phyloP scores from a whole-genome alignment of 148 eudicot species.

The Amaranthus palmeri region DNA sequence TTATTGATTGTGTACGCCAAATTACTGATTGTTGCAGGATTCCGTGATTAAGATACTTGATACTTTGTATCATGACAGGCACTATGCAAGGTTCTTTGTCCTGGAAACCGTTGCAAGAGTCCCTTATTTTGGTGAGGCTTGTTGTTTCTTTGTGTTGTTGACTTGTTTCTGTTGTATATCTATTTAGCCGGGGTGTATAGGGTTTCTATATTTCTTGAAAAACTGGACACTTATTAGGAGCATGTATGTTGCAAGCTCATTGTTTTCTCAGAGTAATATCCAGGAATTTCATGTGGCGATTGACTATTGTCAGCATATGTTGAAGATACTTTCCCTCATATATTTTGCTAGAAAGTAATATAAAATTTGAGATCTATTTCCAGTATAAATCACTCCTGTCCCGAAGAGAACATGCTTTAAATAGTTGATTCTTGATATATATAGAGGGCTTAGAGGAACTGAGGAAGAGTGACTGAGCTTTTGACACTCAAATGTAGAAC shows the following conservation, averaged over 20 bases:
- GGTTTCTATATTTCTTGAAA: neutral
- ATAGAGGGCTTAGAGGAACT: too few species aligned
- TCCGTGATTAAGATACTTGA: constrained; percentile 93
- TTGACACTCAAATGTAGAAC: neutral
- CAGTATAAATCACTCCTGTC: neutral
- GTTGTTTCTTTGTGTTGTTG: constrained; percentile 11
- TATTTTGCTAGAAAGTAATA: neutral
- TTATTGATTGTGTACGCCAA: neutral
- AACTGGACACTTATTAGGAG: neutral
- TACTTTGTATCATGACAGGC: constrained; percentile 71
- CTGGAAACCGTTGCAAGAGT: constrained; percentile 97
- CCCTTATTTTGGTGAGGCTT: constrained; percentile 90
- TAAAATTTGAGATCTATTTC: neutral
- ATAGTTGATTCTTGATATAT: neutral
- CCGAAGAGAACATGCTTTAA: neutral
- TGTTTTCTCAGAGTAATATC: neutral
- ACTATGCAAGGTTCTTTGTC: constrained; percentile 91
- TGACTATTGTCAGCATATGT: neutral
- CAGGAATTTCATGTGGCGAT: neutral
- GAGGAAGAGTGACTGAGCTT: neutral
- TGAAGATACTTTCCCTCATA: neutral
- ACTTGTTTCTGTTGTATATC: neutral
- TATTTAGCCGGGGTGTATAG: neutral
- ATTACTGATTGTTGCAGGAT: constrained; percentile 51
- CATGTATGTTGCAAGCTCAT: neutral